These are phyloP conservation scores for Eucalyptus virginea DNA, from an alignment of 345 rosid genomes.

Conservation along the genomic window DNA sequence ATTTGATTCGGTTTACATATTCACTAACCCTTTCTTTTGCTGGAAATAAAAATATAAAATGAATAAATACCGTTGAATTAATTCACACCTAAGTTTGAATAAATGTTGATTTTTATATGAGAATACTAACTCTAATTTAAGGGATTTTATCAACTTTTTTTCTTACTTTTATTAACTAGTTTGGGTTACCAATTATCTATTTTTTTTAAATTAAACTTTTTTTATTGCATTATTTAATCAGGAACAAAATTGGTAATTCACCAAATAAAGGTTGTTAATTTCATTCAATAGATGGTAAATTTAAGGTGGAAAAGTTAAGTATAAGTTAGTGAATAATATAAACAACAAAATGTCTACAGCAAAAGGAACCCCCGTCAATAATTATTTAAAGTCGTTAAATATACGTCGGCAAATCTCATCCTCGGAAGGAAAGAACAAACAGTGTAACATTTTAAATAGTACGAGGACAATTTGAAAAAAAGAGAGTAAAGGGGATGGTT, in stretches of 20 bases:
- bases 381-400: too few relatives aligned
- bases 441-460: background rate
- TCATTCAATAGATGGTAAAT: background rate
- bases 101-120: background rate
- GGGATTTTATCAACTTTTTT: too few relatives aligned
- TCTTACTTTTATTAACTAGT: background rate
- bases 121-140: background rate
- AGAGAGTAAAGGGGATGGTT: too few relatives aligned
- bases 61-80: background rate
- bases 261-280: background rate
- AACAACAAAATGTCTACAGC: background rate
- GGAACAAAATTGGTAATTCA: background rate
- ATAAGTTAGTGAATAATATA: background rate
- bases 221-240: too few relatives aligned
- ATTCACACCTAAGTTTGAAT: background rate
- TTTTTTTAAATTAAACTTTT: too few relatives aligned
- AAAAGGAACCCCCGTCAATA: too few relatives aligned
- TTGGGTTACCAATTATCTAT: background rate
- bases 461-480: background rate
- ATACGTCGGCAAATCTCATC: background rate
- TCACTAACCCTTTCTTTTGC: background rate
- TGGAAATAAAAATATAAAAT: background rate
- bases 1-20: background rate
- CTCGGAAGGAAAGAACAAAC: background rate
- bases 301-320: background rate